phyloP scores from a whole-genome alignment of 2,329 filamentous ascomycete species.

The Magnaporthiopsis rhizophila region DNA sequence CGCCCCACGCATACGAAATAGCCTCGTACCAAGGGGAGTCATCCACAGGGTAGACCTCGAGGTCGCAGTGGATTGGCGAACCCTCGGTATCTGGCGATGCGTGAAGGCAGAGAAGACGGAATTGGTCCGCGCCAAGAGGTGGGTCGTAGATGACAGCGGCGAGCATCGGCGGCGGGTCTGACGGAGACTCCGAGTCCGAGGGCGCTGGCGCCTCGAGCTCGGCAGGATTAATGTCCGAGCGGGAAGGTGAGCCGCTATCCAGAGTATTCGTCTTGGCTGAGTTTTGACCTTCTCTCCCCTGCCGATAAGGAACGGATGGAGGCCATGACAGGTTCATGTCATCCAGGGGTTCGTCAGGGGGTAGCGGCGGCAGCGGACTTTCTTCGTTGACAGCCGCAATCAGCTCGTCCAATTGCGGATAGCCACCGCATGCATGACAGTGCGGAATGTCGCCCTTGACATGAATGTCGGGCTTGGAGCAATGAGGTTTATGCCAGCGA shows the following conservation, averaged over 20 bases:
- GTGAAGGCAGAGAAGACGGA: not conserved
- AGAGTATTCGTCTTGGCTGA: not conserved
- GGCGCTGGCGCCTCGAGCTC: too few relatives aligned
- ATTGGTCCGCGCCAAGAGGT: not conserved
- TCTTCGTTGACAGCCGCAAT: too few relatives aligned
- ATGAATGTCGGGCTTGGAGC: too few relatives aligned
- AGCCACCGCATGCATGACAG: too few relatives aligned
- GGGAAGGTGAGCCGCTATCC: not conserved
- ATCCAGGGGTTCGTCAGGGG: not conserved
- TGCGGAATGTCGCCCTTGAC: too few relatives aligned
- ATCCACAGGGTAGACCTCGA: not conserved
- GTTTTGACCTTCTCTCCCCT: not conserved
- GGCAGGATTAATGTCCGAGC: not conserved
- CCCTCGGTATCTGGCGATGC: not conserved
- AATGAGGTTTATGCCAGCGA: too few relatives aligned
- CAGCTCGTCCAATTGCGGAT: too few relatives aligned
- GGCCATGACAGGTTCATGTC: constrained; percentile 1
- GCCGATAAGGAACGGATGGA: not conserved
- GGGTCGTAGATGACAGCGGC: not conserved
- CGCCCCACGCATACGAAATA: constrained; percentile 10
- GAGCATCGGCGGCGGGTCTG: not conserved
- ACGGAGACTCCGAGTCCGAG: too few relatives aligned
- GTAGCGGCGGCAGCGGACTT: not conserved
- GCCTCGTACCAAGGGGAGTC: constrained; percentile 4
- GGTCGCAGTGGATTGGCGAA: not conserved